Evolutionary conservation across 139 green algal genomes (phyloP).

Genomic region (Pycnococcus provasolii): DNA sequence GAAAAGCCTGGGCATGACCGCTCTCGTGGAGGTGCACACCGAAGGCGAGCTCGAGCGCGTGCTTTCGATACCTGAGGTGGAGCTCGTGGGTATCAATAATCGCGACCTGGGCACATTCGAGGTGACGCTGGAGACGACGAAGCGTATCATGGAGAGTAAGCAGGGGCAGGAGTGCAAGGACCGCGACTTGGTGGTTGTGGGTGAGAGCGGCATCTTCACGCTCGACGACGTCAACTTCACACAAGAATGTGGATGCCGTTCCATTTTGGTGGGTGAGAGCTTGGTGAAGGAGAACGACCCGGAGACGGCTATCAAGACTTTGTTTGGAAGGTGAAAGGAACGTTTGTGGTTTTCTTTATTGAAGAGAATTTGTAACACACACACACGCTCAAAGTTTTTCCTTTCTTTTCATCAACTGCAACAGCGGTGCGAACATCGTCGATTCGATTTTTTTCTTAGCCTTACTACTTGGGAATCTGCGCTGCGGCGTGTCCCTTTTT

Average conservation of each 20-base stretch:
- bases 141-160: constrained; percentile 64
- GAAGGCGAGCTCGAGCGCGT: constrained; percentile 81
- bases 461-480: too few relatives aligned
- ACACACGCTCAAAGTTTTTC: too few relatives aligned
- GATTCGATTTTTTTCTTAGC: too few relatives aligned
- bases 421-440: too few relatives aligned
- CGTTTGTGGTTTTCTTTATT: too few relatives aligned
- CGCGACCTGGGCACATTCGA: constrained; percentile 57
- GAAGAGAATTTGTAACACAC: too few relatives aligned
- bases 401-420: too few relatives aligned
- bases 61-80: constrained; percentile 60
- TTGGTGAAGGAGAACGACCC: constrained; percentile 89
- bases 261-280: constrained; percentile 91
- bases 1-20: constrained; percentile 41
- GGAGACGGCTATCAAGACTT: constrained; percentile 55
- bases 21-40: constrained; percentile 60
- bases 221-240: constrained; percentile 78
- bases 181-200: constrained; percentile 45
- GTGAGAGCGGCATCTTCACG: constrained; percentile 94
- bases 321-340: constrained; percentile 42
- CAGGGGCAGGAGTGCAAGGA: constrained; percentile 54
- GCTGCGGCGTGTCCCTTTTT: too few relatives aligned
- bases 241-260: constrained; percentile 50
- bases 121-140: constrained; percentile 53
- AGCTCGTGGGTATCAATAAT: constrained; percentile 99